Evolutionary conservation across 1,139 yeast genomes (phyloP).

Genomic region (Blastobotrys ciferrii): DNA sequence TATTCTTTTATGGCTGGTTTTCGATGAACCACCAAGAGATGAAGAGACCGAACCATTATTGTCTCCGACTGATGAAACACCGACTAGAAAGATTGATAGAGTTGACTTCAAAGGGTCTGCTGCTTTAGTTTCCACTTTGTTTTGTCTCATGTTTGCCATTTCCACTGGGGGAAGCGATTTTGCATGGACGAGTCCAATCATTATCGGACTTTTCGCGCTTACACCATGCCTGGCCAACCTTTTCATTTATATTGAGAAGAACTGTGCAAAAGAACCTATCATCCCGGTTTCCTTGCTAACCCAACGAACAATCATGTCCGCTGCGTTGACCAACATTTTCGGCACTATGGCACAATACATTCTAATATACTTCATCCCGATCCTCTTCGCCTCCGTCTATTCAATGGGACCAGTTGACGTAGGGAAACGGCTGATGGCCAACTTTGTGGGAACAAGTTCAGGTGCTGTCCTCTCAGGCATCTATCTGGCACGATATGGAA

Average conservation of each 20-base stretch:
- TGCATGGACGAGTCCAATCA: conserved; percentile 35
- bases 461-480: conserved; percentile 70
- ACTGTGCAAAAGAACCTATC: conserved; percentile 62
- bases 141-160: conserved; percentile 57
- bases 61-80: background rate
- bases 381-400: conserved; percentile 58
- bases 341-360: conserved; percentile 55
- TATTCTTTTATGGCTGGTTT: conserved; percentile 31
- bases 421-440: conserved; percentile 62
- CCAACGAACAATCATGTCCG: conserved; percentile 60
- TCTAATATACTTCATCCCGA: conserved; percentile 59
- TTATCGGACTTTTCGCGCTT: conserved; percentile 33
- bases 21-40: background rate
- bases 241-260: conserved; percentile 49
- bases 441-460: conserved; percentile 60
- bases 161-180: conserved; percentile 64
- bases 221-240: conserved; percentile 38
- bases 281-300: conserved; percentile 56
- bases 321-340: conserved; percentile 67
- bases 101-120: conserved; percentile 75
- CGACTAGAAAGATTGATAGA: conserved; percentile 28
- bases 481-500: conserved; percentile 68
- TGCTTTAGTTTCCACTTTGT: conserved; percentile 53
- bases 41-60: background rate
- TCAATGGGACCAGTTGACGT: conserved; percentile 54